Evolutionary conservation across 148 eudicot species (phyloP).

Genomic region (Rhododendron mucronatum): DNA sequence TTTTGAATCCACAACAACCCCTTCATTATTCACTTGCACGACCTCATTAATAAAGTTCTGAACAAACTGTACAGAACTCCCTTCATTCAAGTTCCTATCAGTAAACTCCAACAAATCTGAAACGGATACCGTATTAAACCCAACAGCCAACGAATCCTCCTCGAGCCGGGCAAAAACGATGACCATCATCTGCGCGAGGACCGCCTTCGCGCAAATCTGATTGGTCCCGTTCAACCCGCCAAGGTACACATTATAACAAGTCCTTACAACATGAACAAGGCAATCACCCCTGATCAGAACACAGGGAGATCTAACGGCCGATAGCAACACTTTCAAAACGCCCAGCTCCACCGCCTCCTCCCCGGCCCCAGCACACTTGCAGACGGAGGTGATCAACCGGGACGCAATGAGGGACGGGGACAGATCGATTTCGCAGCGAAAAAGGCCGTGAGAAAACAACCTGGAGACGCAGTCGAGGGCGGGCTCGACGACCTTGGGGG

Average conservation of each 20-base stretch:
- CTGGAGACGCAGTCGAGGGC: slow-evolving; percentile 64
- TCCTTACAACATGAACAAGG: slow-evolving; percentile 58
- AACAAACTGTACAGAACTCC: slow-evolving; percentile 71
- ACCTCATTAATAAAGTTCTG: slow-evolving; percentile 70
- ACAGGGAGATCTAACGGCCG: slow-evolving; percentile 63
- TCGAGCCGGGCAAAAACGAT: slow-evolving; percentile 70
- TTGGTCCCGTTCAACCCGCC: slow-evolving; percentile 83
- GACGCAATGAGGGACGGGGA: slow-evolving; percentile 20
- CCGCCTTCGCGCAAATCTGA: slow-evolving; percentile 94
- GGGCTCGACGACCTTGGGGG: slow-evolving; percentile 68
- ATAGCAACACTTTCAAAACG: slow-evolving; percentile 57
- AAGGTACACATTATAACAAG: slow-evolving; percentile 82
- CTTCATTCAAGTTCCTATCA: slow-evolving; percentile 89
- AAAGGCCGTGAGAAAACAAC: slow-evolving; percentile 49
- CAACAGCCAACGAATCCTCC: slow-evolving; percentile 47
- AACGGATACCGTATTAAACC: slow-evolving; percentile 47
- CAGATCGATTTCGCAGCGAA: slow-evolving; percentile 49
- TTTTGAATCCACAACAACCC: slow-evolving; percentile 18
- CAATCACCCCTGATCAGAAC: slow-evolving; percentile 66
- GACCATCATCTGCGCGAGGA: slow-evolving; percentile 82
- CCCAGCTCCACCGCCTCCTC: slow-evolving; percentile 67
- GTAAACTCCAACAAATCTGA: slow-evolving; percentile 73
- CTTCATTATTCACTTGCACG: slow-evolving; percentile 47
- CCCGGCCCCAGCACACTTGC: slow-evolving; percentile 45
- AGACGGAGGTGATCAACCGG: slow-evolving; percentile 50